Evolutionary conservation across 495 filamentous ascomycete genomes (phyloP).

Genomic region (Aspergillus heteromorphus): DNA sequence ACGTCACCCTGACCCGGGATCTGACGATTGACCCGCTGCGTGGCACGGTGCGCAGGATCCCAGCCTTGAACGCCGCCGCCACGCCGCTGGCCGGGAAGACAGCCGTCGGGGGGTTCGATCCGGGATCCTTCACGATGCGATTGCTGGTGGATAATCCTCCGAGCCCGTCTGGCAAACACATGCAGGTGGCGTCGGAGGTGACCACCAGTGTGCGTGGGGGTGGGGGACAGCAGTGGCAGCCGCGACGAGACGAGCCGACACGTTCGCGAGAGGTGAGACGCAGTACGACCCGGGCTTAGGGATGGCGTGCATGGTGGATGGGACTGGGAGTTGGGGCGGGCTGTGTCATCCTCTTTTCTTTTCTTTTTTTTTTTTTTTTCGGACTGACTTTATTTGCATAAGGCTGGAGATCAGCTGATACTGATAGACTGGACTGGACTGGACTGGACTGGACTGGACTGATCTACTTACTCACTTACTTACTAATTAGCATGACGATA

Average conservation of each 20-base stretch:
- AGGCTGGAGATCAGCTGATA: too few species aligned
- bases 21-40: conserved; percentile 2
- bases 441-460: too few species aligned
- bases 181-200: neutral
- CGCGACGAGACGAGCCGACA: neutral
- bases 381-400: too few species aligned
- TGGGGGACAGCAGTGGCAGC: too few species aligned
- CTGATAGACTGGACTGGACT: too few species aligned
- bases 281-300: neutral
- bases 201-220: neutral
- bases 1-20: conserved; percentile 6
- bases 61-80: neutral
- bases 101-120: neutral
- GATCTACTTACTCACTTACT: too few species aligned
- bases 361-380: neutral
- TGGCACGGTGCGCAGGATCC: neutral
- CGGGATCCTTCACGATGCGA: conserved; percentile 6
- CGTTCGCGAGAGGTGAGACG: neutral
- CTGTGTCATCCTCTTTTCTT: too few species aligned
- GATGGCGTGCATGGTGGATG: neutral
- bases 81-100: neutral
- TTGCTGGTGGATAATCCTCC: neutral
- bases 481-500: too few species aligned
- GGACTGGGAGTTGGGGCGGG: too few species aligned
- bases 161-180: neutral